Conservation (phyloP, 1,284 basidiomycete genomes). For the Ganoderma boninense region DNA sequence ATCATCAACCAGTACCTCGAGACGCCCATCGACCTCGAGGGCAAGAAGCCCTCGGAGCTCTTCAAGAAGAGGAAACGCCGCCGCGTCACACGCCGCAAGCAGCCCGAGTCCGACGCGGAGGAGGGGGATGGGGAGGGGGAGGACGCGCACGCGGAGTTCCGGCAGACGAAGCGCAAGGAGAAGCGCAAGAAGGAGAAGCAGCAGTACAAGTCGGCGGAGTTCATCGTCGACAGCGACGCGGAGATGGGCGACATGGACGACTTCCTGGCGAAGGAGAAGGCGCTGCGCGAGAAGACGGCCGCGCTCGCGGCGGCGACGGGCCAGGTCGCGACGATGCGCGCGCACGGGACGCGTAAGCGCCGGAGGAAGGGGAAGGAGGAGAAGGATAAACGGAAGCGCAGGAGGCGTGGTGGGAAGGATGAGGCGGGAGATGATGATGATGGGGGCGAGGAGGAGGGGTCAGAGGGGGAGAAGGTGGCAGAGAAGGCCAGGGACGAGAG, state of each 20-base stretch:
- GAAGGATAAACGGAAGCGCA: conserved; percentile 33
- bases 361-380: conserved; percentile 49
- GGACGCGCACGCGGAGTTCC: conserved; percentile 39
- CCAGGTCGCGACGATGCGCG: conserved; percentile 63
- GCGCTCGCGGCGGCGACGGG: conserved; percentile 55
- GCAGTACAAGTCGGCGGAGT: conserved; percentile 87
- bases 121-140: conserved; percentile 43
- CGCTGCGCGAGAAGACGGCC: conserved; percentile 57
- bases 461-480: conserved; percentile 27
- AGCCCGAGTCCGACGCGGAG: conserved; percentile 51
- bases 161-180: conserved; percentile 53
- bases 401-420: conserved; percentile 33
- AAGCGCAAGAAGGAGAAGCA: conserved; percentile 76
- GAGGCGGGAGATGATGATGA: conserved; percentile 21
- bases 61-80: conserved; percentile 72
- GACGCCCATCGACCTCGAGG: conserved; percentile 78
- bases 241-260: conserved; percentile 78
- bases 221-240: conserved; percentile 89
- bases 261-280: conserved; percentile 82
- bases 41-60: conserved; percentile 73
- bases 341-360: conserved; percentile 76
- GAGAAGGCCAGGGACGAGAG: conserved; percentile 11
- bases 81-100: conserved; percentile 54
- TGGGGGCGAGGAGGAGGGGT: conserved; percentile 21
- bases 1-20: conserved; percentile 82